Conservation (phyloP, 2,329 filamentous ascomycete genomes). For the Paracamarosporium sp. region DNA sequence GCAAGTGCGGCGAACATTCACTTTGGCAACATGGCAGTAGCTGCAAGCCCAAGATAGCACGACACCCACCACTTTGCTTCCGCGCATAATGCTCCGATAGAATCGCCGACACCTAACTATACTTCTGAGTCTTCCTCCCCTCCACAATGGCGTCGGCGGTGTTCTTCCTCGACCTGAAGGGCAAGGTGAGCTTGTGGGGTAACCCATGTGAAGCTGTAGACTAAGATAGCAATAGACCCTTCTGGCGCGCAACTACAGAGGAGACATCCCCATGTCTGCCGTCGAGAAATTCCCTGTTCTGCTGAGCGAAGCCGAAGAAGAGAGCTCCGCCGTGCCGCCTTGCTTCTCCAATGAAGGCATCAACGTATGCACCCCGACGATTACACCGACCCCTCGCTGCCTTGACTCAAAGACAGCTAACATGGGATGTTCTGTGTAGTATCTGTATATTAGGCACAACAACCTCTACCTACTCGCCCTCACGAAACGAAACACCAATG, state of each 20-base stretch:
- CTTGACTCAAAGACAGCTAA: background rate
- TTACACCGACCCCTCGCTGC: background rate
- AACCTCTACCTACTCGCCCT: slow-evolving; percentile 98
- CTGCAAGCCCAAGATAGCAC: slow-evolving; percentile 6
- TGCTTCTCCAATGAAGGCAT: slow-evolving; percentile 99
- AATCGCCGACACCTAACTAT: slow-evolving; percentile 4
- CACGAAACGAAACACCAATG: slow-evolving; percentile 98
- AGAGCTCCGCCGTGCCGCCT: slow-evolving; percentile 94
- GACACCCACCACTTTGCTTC: slow-evolving; percentile 10
- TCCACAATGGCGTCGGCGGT: slow-evolving; percentile 88
- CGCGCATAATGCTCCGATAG: slow-evolving; percentile 29
- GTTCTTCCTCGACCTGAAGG: slow-evolving; percentile 99
- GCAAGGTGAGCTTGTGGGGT: slow-evolving; percentile 74
- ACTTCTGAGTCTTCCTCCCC: slow-evolving; percentile 5
- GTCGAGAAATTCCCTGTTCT: slow-evolving; percentile 98
- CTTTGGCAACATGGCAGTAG: slow-evolving; percentile 11
- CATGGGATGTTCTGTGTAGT: slow-evolving; percentile 60
- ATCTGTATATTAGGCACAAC: slow-evolving; percentile 98
- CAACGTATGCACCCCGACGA: slow-evolving; percentile 68
- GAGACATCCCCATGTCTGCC: slow-evolving; percentile 98
- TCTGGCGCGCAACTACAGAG: slow-evolving; percentile 95
- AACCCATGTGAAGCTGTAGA: slow-evolving; percentile 24
- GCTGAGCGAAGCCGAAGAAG: slow-evolving; percentile 97
- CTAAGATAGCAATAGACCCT: slow-evolving; percentile 73
- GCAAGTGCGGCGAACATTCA: slow-evolving; percentile 14